Evolutionary conservation across 2,329 filamentous ascomycete genomes (phyloP), one percentile per base, ranked within the genome.

Genomic region (Ascosphaera pollenicola): DNA sequence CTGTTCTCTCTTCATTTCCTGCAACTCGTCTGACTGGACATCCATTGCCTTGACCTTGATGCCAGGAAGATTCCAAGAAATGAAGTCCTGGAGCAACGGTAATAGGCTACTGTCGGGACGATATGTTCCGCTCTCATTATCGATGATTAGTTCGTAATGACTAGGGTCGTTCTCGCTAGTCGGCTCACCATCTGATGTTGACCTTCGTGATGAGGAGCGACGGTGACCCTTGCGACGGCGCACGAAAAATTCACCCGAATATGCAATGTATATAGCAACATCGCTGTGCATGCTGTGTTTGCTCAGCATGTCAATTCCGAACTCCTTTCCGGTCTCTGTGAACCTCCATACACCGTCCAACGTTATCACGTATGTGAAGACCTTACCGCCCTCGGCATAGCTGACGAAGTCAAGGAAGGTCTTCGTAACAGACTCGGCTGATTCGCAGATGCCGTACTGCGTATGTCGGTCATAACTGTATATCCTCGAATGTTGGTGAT

Each of bases 271-370:
- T 2, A 81, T 78, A 28, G 75, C 79, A 1, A 93, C 85, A 55
- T 94, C 77, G 46, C 81, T 87, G 60, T 95, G 87, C 83, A 95
- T 93, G 32, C 83, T 92, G 57, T 95, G 87, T 55, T 95, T 95
- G 56, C 77, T 84, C 49, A 95, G 60, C 55, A 94, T 65, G 58
- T 94, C 87, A 49, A 95, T 83, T 39, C 85, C 83, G 43, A 94
- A 94, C 50, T 94, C 85, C 49, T 89, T 89, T 21, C 87, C 87
- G 0, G 87, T 95, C 57, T 94, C 87, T 1, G 87, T 94, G 58
- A 94, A 94, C 36, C 84, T 77, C 52, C 91, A 70, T 39, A 87
- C 66, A 3, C 78, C 79, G 51, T 95, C 87, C 5, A 94, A 67
- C 0, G 83, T 92, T 17, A 95, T 63, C 18, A 94, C 77, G 48